These are phyloP conservation scores for Scutellospora calospora DNA, from an alignment of 371 early-diverging fungal species.

Conservation along the genomic window DNA sequence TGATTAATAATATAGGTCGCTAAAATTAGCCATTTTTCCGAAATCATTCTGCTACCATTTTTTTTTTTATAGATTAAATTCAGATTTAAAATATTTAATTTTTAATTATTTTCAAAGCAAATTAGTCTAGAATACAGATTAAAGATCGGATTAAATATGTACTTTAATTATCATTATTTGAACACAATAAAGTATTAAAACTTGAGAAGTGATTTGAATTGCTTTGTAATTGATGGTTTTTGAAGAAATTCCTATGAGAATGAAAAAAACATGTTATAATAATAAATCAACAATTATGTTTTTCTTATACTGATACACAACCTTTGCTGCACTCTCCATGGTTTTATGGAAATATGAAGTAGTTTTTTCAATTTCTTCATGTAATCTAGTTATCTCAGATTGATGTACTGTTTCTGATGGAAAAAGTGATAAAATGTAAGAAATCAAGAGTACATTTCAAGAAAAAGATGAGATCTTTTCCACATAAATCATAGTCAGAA, in stretches of 20 bases:
- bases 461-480: too few species aligned
- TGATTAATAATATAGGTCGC: too few species aligned
- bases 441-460: neutral
- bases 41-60: too few species aligned
- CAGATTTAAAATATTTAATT: too few species aligned
- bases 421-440: neutral
- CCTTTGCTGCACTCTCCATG: conserved; percentile 9
- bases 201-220: conserved; percentile 22
- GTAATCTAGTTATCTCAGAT: conserved; percentile 6
- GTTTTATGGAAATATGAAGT: neutral
- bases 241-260: neutral
- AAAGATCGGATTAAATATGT: too few species aligned
- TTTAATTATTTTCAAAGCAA: too few species aligned
- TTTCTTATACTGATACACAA: neutral
- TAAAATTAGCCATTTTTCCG: too few species aligned
- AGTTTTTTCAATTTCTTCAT: conserved; percentile 16
- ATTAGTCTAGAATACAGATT: too few species aligned
- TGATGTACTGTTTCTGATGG: conserved; percentile 4
- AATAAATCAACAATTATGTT: neutral
- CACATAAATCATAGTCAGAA: neutral
- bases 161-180: too few species aligned
- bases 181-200: neutral
- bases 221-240: conserved; percentile 9
- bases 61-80: too few species aligned
- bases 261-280: neutral